These are phyloP conservation scores for Pseudogymnoascus verrucosus DNA, from an alignment of 2,329 filamentous ascomycete species.

Conservation along the genomic window DNA sequence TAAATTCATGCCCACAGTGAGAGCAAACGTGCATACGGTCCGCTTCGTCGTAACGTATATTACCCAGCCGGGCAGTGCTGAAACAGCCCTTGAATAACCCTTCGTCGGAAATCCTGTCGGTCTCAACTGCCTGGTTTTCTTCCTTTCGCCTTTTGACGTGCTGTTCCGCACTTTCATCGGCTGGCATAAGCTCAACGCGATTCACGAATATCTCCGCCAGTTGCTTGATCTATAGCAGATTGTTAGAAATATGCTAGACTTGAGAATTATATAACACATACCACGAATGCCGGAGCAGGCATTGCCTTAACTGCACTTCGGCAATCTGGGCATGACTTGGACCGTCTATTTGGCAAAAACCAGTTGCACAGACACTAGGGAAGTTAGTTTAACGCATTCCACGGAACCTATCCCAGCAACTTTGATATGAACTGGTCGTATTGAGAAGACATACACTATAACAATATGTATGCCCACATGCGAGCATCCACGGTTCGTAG, in stretches of 20 bases:
- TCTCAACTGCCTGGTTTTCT: constrained; percentile 51
- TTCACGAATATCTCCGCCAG: constrained; percentile 55
- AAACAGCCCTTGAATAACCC: constrained; percentile 56
- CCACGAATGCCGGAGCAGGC: constrained; percentile 57
- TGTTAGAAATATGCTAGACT: neutral
- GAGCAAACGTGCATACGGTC: constrained; percentile 58
- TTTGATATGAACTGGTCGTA: neutral
- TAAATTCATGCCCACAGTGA: constrained; percentile 53
- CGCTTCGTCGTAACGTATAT: constrained; percentile 41
- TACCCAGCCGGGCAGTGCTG: neutral
- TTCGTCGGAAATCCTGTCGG: constrained; percentile 45
- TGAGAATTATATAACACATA: constrained; percentile 27
- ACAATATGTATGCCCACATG: constrained; percentile 65
- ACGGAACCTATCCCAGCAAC: neutral
- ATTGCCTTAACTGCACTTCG: constrained; percentile 48
- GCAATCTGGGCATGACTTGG: constrained; percentile 63
- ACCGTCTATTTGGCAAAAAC: constrained; percentile 37
- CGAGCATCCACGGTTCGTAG: constrained; percentile 61
- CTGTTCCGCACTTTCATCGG: constrained; percentile 55
- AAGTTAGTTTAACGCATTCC: constrained; percentile 16
- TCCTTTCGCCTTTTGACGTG: constrained; percentile 49
- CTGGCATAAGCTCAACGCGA: constrained; percentile 51
- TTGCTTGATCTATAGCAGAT: constrained; percentile 47
- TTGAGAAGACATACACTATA: constrained; percentile 44
- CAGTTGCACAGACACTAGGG: constrained; percentile 29